Base-by-base conservation (phyloP, 805 yeast genomes). In the Metschnikowia borealis region DNA sequence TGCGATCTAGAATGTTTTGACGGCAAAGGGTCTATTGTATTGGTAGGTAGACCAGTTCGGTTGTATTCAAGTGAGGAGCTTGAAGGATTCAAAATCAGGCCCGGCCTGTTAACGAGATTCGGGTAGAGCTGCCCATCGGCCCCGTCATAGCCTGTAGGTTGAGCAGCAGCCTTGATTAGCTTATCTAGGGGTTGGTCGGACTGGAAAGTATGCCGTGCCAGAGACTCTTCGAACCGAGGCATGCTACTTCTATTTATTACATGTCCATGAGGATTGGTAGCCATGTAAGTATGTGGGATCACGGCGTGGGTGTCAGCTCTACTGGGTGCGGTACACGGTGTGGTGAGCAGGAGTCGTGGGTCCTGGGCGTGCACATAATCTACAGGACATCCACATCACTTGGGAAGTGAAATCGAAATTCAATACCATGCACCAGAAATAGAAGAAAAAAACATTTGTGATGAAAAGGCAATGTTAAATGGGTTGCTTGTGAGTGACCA, bases 221-320 rank as follows among this genome's bases (percentile, higher is more conserved):
- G 45, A 11, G 45, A 42, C 3, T 42, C 34, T 14, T 42, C 18
- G 10, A 33, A 42, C 31, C n/a, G 45, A 10, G 34, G 45, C 26
- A 32, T 34, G 31, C 21, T 21, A 8, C 31, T 21, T 32, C 15
- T 34, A 32, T 34, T 42, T 10, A 15, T 23, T 37, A 21, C 38
- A 32, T 42, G 36, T 18, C 21, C 45, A n/a, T 42, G 38, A 6
- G 45, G 34, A 42, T 42, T 17, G 26, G 34, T 39, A 39, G 43
- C 38, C 45, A 42, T 42, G 44, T 31, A 42, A 33, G 44, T 31
- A 14, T 32, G 36, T 26, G 36, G 14, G n/a, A 14, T 2, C 31
- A 18, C 29, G 13, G 29, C 8, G 21, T 39, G 21, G 17, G 6
- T 18, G 17, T 31, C 32, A 20, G 38, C 31, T 42, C 2, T 38